These are phyloP conservation scores for Fusarium algeriense DNA, from an alignment of 2,329 filamentous ascomycete genomes.

Conservation along the genomic window DNA sequence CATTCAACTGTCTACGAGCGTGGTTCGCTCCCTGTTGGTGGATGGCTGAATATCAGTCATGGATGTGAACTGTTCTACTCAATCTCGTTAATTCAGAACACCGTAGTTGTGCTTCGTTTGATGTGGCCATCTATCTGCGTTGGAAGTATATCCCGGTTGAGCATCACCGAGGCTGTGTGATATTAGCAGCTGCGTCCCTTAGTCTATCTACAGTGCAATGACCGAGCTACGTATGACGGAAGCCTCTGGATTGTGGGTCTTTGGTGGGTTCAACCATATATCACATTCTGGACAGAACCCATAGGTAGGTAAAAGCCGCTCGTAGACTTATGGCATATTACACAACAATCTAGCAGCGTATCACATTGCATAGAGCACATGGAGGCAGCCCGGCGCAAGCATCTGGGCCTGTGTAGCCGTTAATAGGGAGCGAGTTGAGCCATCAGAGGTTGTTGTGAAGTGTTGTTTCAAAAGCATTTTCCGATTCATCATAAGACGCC, in stretches of 20 bases:
- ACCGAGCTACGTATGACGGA: background rate
- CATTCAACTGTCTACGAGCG: background rate
- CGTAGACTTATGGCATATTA: background rate
- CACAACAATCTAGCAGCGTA: background rate
- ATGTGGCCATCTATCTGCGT: background rate
- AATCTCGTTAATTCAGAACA: background rate
- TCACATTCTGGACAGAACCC: background rate
- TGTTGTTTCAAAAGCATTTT: slow-evolving; percentile 47
- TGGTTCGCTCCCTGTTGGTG: background rate
- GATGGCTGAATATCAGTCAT: background rate
- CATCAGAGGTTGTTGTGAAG: slow-evolving; percentile 32
- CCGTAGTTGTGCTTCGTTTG: background rate
- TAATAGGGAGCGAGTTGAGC: slow-evolving; percentile 17
- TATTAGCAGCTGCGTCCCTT: background rate
- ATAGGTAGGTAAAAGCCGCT: background rate
- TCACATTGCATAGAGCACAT: slow-evolving; percentile 20
- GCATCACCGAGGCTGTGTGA: background rate
- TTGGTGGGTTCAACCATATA: background rate
- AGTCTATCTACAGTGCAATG: background rate
- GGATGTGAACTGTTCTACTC: background rate
- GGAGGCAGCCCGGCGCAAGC: slow-evolving; percentile 13
- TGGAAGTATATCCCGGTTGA: background rate
- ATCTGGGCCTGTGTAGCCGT: slow-evolving; percentile 8
- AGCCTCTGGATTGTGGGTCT: background rate
- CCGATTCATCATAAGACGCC: slow-evolving; percentile 49